These are phyloP conservation scores for Salvia splendens DNA, from an alignment of 257 asterid genomes.

Conservation along the genomic window DNA sequence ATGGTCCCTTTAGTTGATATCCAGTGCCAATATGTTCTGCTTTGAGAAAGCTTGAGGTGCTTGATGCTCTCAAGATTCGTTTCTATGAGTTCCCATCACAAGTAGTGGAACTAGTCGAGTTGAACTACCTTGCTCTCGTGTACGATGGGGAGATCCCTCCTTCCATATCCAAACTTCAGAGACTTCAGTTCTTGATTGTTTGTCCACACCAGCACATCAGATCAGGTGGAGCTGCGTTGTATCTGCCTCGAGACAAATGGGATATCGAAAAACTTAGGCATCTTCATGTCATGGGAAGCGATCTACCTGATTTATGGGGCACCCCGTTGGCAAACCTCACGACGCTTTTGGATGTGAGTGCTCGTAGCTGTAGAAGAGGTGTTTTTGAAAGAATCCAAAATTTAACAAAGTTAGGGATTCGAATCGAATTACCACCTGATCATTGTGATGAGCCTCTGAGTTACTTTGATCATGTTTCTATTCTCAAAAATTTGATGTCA, in stretches of 20 bases:
- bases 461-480: slow-evolving; percentile 14
- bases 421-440: slow-evolving; percentile 7
- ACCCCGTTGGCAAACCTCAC: slow-evolving; percentile 5
- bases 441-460: neutral
- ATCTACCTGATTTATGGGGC: slow-evolving; percentile 5
- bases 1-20: slow-evolving; percentile 17
- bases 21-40: slow-evolving; percentile 16
- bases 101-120: neutral
- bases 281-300: slow-evolving; percentile 21
- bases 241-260: slow-evolving; percentile 28
- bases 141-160: slow-evolving; percentile 18
- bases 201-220: slow-evolving; percentile 12
- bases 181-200: slow-evolving; percentile 16
- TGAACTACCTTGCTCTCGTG: slow-evolving; percentile 23
- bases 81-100: slow-evolving; percentile 24
- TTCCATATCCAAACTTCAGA: slow-evolving; percentile 23
- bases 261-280: slow-evolving; percentile 9
- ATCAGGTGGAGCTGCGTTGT: slow-evolving; percentile 2
- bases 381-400: slow-evolving; percentile 3
- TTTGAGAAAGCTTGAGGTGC: slow-evolving; percentile 2
- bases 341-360: slow-evolving; percentile 15
- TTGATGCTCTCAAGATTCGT: slow-evolving; percentile 23
- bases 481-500: neutral
- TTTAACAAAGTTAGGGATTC: slow-evolving; percentile 15
- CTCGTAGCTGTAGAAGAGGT: slow-evolving; percentile 2